A percentile compares a stretch with the other conserved stretches of the same genome.
These are phyloP conservation scores for Aphanocladium album DNA, from an alignment of 2,329 filamentous ascomycete genomes.

Conservation along the genomic window DNA sequence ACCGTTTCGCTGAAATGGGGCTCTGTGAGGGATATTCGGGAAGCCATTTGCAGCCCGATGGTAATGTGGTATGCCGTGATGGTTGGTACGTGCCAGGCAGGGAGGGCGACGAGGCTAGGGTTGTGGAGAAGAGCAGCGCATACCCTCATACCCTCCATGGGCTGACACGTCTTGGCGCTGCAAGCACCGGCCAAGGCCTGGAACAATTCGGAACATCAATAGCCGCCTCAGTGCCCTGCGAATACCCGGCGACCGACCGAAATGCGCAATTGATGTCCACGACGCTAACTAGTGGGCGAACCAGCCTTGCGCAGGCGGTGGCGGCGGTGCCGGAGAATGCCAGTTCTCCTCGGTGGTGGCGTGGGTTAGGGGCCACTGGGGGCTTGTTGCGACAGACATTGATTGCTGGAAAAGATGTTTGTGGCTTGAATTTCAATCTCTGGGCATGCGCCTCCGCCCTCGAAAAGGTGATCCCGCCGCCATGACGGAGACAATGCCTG, in stretches of 20 bases:
- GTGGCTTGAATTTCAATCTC: constrained; percentile 5
- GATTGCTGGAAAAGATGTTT: neutral
- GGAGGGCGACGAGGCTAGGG: neutral
- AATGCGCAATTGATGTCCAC: neutral
- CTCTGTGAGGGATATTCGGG: neutral
- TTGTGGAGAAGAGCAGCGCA: neutral
- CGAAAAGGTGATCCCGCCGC: neutral
- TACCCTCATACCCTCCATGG: too few species aligned
- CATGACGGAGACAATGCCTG: neutral
- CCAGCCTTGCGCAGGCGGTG: neutral
- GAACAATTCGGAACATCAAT: constrained; percentile 5
- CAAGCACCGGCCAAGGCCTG: neutral
- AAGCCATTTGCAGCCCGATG: neutral
- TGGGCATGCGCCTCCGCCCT: neutral
- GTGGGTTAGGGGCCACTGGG: constrained; percentile 1
- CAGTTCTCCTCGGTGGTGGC: neutral
- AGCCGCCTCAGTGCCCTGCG: neutral
- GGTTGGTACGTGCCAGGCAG: neutral
- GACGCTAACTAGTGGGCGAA: neutral
- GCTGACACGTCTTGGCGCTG: constrained; percentile 5
- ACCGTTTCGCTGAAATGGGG: neutral
- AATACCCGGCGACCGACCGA: neutral
- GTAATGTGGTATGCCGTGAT: neutral
- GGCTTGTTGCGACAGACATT: neutral
- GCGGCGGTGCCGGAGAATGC: neutral